Base-by-base conservation (phyloP, 768 basidiomycete species). In the Galerina marginata region DNA sequence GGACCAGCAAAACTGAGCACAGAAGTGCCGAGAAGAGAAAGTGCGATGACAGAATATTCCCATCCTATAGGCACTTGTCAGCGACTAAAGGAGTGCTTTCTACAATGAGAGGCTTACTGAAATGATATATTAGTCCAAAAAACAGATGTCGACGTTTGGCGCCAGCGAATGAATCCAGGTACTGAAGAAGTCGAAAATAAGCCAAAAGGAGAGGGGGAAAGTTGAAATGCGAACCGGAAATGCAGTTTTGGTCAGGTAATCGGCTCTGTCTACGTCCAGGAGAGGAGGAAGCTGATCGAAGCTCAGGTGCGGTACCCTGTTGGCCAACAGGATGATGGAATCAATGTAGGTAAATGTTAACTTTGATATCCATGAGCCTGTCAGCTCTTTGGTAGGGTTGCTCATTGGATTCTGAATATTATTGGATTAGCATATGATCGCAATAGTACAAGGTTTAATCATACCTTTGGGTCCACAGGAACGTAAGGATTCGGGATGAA, bases 201-300 rank as follows among this genome's bases (percentile, higher is more conserved):
- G 29, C 29, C 7, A 33, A 33, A 33, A 7, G 29, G 29, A 7
- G 7, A 5, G 29, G 7, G 29, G 29, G 4, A 7, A 33, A 7
- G 29, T 1, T 5, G 29, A 20, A 74, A 49, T 73, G 43, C 59
- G 20, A 36, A 65, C 64, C 20, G 48, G 26, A 45, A 56, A 71
- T 15, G 64, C 60, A 33, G 39, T 59, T 5, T 26, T 39, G 15
- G 68, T 68, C 9, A 73, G 55, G 63, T 68, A 43, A 14, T 60
- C 60, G 6, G 68, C 56, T 45, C 59, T 46, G 60, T 90, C 88
- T 57, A 84, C 83, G 59, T 88, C 86, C 4, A 84, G 82, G 72
- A 90, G 81, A 1, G 85, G 85, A 11, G 87, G 87, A 47, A 88
- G 74, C 52, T 86, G 68, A 46, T 87, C 83, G 40, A 74, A 71